Conservation (phyloP, 176 grass and related monocot genomes). For the Panicum miliaceum region DNA sequence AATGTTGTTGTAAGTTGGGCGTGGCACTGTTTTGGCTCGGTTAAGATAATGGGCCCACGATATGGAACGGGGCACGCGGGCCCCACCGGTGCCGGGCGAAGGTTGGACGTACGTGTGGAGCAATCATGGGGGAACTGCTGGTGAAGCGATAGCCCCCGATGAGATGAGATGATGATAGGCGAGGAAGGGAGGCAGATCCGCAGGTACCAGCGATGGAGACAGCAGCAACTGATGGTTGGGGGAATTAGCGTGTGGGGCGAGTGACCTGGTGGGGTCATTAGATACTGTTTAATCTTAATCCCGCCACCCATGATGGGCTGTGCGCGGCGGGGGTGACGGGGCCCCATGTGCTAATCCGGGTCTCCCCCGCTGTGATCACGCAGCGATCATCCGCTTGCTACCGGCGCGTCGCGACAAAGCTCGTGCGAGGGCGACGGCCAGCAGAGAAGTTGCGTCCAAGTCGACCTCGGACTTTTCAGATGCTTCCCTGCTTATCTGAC, state of each 20-base stretch:
- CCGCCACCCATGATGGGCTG: conserved; percentile 3
- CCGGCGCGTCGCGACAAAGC: conserved; percentile 14
- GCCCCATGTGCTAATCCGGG: neutral
- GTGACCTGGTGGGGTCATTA: neutral
- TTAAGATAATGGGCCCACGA: neutral
- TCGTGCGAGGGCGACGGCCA: neutral
- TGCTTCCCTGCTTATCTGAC: neutral
- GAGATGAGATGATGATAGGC: neutral
- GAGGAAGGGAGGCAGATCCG: neutral
- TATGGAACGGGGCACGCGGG: neutral
- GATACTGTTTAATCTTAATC: neutral
- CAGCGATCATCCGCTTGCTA: neutral
- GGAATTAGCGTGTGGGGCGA: neutral
- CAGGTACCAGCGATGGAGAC: neutral
- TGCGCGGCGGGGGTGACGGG: neutral
- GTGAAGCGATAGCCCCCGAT: neutral
- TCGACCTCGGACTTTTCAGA: conserved; percentile 3
- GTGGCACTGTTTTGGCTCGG: neutral
- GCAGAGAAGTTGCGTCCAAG: neutral
- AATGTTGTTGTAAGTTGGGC: neutral
- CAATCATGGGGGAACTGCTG: conserved; percentile 15
- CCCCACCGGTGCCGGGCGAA: neutral
- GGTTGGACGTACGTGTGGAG: conserved; percentile 34
- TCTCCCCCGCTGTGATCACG: neutral
- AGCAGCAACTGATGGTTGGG: neutral